Evolutionary conservation across 495 filamentous ascomycete species (phyloP).

Genomic region (Staphylotrichum longicolle): DNA sequence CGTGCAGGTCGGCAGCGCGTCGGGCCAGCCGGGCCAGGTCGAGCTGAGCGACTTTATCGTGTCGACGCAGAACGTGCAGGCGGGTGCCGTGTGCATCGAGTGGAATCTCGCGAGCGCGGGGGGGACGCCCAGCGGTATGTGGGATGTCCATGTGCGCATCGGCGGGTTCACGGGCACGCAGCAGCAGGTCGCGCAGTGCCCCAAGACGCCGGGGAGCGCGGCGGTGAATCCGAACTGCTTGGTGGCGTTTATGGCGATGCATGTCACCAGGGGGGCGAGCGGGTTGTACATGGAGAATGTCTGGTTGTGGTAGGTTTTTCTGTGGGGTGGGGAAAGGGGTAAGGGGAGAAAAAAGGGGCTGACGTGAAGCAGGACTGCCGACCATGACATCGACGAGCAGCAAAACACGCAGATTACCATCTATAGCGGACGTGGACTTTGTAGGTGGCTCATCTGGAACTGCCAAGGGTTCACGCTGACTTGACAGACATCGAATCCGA

Average conservation of each 20-base stretch:
- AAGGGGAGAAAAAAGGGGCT: constrained; percentile 55
- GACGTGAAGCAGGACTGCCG: constrained; percentile 71
- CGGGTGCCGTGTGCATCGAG: constrained; percentile 71
- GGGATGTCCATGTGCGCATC: constrained; percentile 84
- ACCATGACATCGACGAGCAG: constrained; percentile 81
- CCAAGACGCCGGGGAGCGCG: constrained; percentile 58
- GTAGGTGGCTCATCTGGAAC: constrained; percentile 23
- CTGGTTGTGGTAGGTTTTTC: constrained; percentile 69
- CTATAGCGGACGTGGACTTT: constrained; percentile 65
- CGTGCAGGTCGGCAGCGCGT: constrained; percentile 68
- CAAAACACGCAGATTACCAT: constrained; percentile 65
- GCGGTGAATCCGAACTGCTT: constrained; percentile 56
- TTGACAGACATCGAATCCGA: constrained; percentile 47
- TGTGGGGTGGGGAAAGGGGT: constrained; percentile 33
- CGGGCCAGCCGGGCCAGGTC: constrained; percentile 69
- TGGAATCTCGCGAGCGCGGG: constrained; percentile 63
- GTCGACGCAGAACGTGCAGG: constrained; percentile 61
- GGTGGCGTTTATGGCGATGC: constrained; percentile 78
- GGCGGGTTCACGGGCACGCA: constrained; percentile 77
- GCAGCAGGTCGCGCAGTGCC: constrained; percentile 70
- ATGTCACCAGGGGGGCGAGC: constrained; percentile 65
- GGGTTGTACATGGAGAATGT: constrained; percentile 80
- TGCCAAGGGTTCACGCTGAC: background rate
- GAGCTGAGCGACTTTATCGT: constrained; percentile 82
- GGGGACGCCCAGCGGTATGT: constrained; percentile 72